Percentiles rank a stretch among this genome's conserved stretches.
Conservation (phyloP, 2,329 filamentous ascomycete genomes). For the Parastagonospora avenae region DNA sequence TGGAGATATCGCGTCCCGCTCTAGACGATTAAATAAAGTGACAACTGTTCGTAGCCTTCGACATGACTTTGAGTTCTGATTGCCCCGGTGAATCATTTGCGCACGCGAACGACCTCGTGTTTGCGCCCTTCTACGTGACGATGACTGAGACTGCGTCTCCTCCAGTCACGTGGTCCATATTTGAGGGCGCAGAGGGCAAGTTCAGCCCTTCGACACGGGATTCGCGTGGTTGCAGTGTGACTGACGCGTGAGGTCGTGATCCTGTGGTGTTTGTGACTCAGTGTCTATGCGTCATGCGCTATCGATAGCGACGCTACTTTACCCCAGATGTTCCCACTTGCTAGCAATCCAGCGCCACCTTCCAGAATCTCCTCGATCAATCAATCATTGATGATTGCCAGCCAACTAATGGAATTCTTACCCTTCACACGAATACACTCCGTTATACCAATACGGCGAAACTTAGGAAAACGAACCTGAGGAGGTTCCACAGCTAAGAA, state of each 20-base stretch:
- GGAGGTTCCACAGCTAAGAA: constrained; percentile 2
- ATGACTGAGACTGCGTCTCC: not conserved
- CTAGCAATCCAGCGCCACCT: constrained; percentile 16
- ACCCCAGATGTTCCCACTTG: constrained; percentile 15
- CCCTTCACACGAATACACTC: constrained; percentile 22
- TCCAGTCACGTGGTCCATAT: not conserved
- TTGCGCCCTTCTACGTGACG: constrained; percentile 23
- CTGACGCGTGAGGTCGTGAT: constrained; percentile 1
- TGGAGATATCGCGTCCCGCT: not conserved
- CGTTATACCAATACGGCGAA: constrained; percentile 33
- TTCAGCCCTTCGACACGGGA: not conserved
- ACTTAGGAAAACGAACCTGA: constrained; percentile 25
- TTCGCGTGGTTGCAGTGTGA: not conserved
- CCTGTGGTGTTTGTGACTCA: constrained; percentile 15
- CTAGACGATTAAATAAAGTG: not conserved
- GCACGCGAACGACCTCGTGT: constrained; percentile 15
- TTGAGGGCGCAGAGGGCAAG: not conserved
- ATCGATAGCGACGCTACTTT: constrained; percentile 10
- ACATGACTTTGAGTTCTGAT: too few species aligned
- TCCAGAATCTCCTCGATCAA: constrained; percentile 12
- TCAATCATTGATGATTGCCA: constrained; percentile 40
- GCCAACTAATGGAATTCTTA: constrained; percentile 42
- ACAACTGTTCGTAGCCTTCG: too few species aligned
- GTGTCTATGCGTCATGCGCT: constrained; percentile 12
- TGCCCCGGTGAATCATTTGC: not conserved